Evolutionary conservation across 2,329 filamentous ascomycete species (phyloP), one percentile per base, ranked within the genome.

Genomic region (Podosphaera xanthii): DNA sequence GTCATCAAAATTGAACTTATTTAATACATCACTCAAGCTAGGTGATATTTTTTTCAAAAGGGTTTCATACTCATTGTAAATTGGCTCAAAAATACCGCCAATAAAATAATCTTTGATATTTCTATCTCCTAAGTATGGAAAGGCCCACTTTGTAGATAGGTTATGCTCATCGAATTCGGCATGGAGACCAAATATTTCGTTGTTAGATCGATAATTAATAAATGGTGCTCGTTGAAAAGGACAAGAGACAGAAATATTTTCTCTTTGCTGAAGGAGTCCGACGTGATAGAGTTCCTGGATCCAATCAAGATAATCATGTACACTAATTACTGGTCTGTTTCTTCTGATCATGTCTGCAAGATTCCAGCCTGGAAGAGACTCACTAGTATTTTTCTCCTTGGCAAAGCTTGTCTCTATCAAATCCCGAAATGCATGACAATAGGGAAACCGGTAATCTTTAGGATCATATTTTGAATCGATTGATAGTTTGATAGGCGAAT

Each of bases 371-470:
- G 9, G 14, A 34, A 14, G 8, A 35, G 48, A 5, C 38, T 14
- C 30, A 40, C 30, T 10, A 31, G 22, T 31, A 34, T 6, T 14
- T 22, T 33, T n/a, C n/a, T 44, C n/a, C 12, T 31, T 12, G n/a
- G 33, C 34, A 52, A 63, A 61, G 22, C 59, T 63, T 36, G 59
- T 65, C 33, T 57, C 52, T 3, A 70, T 63, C 30, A 70, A 57
- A 56, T 70, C 68, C 56, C 68, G 66, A 58, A 70, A 69, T 40
- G 68, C 68, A 14, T 63, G 63, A 35, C 61, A 58, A 44, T 68
- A 69, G 14, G 62, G 61, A 40, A 68, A 65, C 3, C 61, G 8
- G 34, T 63, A 60, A n/a, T 60, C 49, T 36, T 40, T 33, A n/a
- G 33, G n/a, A 10, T 40, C 46, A 22, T n/a, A 2, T 55, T 38